Conservation (phyloP, 352 stramenopile genomes). For the Phytopythium delawarense region DNA sequence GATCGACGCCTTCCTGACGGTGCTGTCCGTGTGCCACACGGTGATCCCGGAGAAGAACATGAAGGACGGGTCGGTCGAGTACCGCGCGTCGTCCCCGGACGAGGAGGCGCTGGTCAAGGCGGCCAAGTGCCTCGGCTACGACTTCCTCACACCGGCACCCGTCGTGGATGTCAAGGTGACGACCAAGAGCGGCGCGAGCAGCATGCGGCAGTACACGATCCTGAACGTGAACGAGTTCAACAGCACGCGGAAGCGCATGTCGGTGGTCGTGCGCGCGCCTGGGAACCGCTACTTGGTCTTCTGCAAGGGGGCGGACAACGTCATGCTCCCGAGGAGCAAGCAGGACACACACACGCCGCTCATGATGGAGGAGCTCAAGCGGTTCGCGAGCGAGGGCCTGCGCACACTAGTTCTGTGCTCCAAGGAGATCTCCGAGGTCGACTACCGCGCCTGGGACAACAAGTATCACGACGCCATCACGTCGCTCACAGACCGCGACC, state of each 20-base stretch:
- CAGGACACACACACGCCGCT: constrained; percentile 24
- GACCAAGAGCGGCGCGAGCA: constrained; percentile 28
- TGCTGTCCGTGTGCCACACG: constrained; percentile 72
- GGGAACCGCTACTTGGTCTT: constrained; percentile 48
- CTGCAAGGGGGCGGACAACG: constrained; percentile 83
- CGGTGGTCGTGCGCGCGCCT: constrained; percentile 83
- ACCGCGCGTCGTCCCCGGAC: constrained; percentile 90
- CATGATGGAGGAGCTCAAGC: constrained; percentile 54
- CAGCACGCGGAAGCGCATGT: constrained; percentile 97
- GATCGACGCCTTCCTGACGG: constrained; percentile 69
- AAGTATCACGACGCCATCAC: constrained; percentile 61
- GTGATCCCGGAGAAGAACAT: constrained; percentile 65
- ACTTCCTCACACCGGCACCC: constrained; percentile 70
- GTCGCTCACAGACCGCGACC: constrained; percentile 49
- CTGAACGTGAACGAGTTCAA: constrained; percentile 86
- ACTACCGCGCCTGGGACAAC: constrained; percentile 64
- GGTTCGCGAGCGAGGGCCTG: constrained; percentile 80
- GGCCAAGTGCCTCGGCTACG: constrained; percentile 71
- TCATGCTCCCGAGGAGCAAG: constrained; percentile 69
- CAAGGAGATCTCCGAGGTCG: constrained; percentile 44
- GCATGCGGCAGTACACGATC: constrained; percentile 45
- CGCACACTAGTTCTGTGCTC: constrained; percentile 76
- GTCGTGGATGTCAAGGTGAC: constrained; percentile 49
- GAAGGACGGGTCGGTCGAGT: constrained; percentile 44
- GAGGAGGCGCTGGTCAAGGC: constrained; percentile 92